Base-by-base conservation (phyloP, 257 asterid genomes). In the Nicotiana benthamiana region DNA sequence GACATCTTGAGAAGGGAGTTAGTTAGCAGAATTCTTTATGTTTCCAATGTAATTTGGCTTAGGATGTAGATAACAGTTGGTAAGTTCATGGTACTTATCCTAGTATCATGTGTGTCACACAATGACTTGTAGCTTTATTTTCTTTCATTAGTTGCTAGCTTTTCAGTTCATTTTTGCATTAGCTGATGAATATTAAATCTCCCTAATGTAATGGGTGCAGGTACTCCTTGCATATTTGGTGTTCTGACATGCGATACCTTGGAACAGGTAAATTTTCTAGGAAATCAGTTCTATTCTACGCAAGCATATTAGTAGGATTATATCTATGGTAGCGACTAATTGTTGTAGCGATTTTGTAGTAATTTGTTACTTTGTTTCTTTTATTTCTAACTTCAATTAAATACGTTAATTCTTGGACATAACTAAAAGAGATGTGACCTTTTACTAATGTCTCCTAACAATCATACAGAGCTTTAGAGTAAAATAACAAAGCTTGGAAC, bases 151-250 rank as follows among this genome's bases (percentile, higher is more conserved):
- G 67, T 68, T 66, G 57, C 40, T 13, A 12, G 48, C n/a, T 56
- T 57, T 56, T 83, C 60, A 76, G 75, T 40, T n/a, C 20, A 78
- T 83, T 54, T 57, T 65, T 27, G 27, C 52, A 36, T 75, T 54
- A 64, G 48, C 79, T 46, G 79, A 72, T 72, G 81, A 60, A 62
- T 54, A 40, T 24, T 56, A 20, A 20, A 54, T 51, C 60, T 80
- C 62, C n/a, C 16, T 62, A 27, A 76, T 67, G 16, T 64, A 53
- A 75, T 80, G 81, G 78, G 66, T 82, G 75, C 88, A 94, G 97
- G 98, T 80, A 97, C 94, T 77, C 98, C 99, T 76, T 95, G 99
- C 97, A 89, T 95, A 86, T 95, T 94, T 83, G 96, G 98, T 61
- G 97, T 94, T 72, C 80, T 94, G 84, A 94, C 98, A 27, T 93